Evolutionary conservation across 2,329 filamentous ascomycete genomes (phyloP).

Genomic region (Biscogniauxia marginata): DNA sequence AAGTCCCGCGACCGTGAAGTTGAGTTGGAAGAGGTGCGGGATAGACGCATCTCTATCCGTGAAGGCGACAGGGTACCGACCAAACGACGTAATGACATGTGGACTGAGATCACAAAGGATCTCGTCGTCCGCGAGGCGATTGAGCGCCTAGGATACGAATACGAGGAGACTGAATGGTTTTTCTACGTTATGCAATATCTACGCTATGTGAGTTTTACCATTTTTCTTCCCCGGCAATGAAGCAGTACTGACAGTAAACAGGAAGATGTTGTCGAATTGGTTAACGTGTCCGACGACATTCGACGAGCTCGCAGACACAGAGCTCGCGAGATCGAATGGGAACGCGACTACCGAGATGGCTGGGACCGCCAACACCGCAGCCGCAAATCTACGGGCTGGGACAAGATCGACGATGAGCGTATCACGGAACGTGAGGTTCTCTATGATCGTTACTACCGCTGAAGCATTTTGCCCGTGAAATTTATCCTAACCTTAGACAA

Average conservation of each 20-base stretch:
- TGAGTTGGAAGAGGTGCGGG: conserved; percentile 56
- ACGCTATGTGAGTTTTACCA: conserved; percentile 69
- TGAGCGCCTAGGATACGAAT: conserved; percentile 79
- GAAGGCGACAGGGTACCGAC: conserved; percentile 32
- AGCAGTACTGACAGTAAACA: conserved; percentile 42
- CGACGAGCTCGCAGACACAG: conserved; percentile 59
- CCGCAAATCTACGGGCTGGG: conserved; percentile 33
- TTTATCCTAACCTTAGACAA: not conserved
- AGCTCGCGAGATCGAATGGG: conserved; percentile 55
- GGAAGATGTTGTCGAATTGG: conserved; percentile 85
- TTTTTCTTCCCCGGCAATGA: not conserved
- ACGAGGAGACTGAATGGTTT: conserved; percentile 83
- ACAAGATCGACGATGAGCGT: conserved; percentile 58
- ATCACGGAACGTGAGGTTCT: conserved; percentile 67
- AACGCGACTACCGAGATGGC: conserved; percentile 55
- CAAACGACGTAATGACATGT: conserved; percentile 65
- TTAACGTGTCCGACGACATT: conserved; percentile 80
- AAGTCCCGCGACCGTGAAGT: conserved; percentile 42
- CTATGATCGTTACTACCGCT: conserved; percentile 47
- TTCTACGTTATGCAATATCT: conserved; percentile 94
- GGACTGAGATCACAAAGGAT: conserved; percentile 97
- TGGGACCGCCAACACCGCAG: conserved; percentile 44
- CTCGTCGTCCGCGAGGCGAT: conserved; percentile 85
- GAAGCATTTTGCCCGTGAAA: not conserved
- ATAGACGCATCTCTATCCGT: conserved; percentile 45